Conservation (phyloP, 345 rosid species). For the Abelmoschus esculentus region DNA sequence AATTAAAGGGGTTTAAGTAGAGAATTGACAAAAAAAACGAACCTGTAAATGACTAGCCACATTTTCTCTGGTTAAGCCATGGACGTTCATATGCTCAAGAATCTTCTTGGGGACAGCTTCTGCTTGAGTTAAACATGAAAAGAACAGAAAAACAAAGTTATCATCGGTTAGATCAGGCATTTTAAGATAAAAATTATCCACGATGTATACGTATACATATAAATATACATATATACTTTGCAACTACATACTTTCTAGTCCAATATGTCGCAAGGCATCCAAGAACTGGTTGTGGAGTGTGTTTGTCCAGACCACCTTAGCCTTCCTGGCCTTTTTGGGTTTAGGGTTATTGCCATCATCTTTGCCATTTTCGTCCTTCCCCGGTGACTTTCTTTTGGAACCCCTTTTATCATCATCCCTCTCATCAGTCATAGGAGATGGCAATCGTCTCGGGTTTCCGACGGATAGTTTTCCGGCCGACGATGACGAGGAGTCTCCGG, state of each 20-base stretch:
- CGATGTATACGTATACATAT: no score
- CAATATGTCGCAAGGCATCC: constrained; percentile 7
- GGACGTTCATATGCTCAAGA: constrained; percentile 37
- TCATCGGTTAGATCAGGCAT: not conserved
- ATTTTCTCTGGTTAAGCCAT: constrained; percentile 36
- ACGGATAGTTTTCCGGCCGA: not conserved
- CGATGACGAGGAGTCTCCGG: not conserved
- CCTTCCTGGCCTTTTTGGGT: constrained; percentile 2
- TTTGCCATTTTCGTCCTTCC: not conserved
- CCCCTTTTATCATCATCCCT: not conserved
- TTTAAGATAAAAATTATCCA: no score
- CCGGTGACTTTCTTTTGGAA: not conserved
- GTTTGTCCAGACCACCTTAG: constrained; percentile 15
- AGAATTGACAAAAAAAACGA: not conserved
- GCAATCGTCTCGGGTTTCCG: not conserved
- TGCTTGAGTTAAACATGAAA: not conserved
- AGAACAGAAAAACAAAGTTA: not conserved
- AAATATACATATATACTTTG: not conserved
- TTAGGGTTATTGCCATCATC: not conserved
- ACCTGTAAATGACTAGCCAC: constrained; percentile 35
- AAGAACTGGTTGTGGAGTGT: constrained; percentile 11
- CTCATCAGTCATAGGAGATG: not conserved
- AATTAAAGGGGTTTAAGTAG: not conserved
- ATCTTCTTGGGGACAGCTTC: constrained; percentile 36
- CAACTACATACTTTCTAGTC: constrained; percentile 4